Base-by-base conservation (phyloP, 345 rosid species). In the Dipteronia sinensis region DNA sequence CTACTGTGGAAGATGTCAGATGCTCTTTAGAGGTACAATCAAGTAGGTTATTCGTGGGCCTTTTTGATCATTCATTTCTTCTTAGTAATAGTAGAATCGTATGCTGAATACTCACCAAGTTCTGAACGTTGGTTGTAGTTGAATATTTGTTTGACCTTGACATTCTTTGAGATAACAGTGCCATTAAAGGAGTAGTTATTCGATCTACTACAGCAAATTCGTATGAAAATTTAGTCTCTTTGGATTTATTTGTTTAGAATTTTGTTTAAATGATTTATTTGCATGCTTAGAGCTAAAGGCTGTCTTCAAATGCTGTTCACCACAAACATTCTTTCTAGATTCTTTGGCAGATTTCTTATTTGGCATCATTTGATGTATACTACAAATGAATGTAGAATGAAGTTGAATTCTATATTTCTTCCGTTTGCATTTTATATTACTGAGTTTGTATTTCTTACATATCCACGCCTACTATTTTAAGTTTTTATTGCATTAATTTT, bases 1-100 rank as follows among this genome's bases (percentile, higher is more conserved):
- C 99, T 67, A 86, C 90, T 6, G 97, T 92, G 73, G 98, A 96
- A 82, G 95, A 94, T 81, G 92, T 94, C 81, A 86, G 98, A 81
- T 91, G 94, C 87, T 96, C 97, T 64, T 83, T 90, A 86, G 97
- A 96, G 97, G 98, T 95, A 89, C 72, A 71, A 68, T 77, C 75
- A 20, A 71, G 68, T 40, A 77, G 74, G 65, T 49, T 67, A 19
- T 66, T 68, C 53, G 22, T 49, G 68, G 22, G 67, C 71, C 58
- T 71, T 66, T 73, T 63, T 34, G 38, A 22, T 65, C 27, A 12
- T 16, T 7, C 66, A 47, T 67, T 64, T 17, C 31, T 46, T 64
- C 29, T 7, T 49, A 61, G 22, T 49, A 44, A 51, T 67, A 25
- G 34, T 55, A 16, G 1, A 6, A 61, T 38, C 17, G 11, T 77